Percentiles rank a stretch among this genome's conserved stretches.
phyloP scores from a whole-genome alignment of 1,284 basidiomycete genomes.

The Fomitopsis palustris region DNA sequence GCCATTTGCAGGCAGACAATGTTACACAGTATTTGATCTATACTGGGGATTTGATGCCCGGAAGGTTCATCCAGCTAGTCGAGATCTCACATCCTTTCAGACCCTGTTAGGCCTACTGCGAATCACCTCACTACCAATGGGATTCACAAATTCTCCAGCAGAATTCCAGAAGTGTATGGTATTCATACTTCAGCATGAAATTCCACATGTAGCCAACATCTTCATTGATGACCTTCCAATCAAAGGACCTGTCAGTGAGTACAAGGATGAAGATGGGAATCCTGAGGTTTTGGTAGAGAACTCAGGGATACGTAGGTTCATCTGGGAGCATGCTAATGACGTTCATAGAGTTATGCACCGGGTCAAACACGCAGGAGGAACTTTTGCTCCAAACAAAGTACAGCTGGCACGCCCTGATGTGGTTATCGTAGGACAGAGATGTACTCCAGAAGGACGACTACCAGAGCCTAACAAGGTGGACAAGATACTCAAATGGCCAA shows the following conservation, averaged over 20 bases:
- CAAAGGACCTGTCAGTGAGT: conserved; percentile 9
- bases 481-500: conserved; percentile 26
- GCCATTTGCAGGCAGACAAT: conserved; percentile 11
- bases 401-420: conserved; percentile 14
- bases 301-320: conserved; percentile 27
- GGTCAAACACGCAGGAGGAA: conserved; percentile 24
- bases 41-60: not conserved
- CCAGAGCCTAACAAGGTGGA: conserved; percentile 21
- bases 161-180: conserved; percentile 32
- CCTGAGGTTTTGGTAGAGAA: not conserved
- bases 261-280: not conserved
- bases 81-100: conserved; percentile 1
- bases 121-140: not conserved
- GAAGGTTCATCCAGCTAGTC: not conserved
- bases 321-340: conserved; percentile 29
- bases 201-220: conserved; percentile 13
- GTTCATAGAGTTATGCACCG: conserved; percentile 29
- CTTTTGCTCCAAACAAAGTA: conserved; percentile 16
- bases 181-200: conserved; percentile 31
- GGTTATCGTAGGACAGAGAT: conserved; percentile 26
- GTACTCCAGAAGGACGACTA: conserved; percentile 20
- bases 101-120: conserved; percentile 10
- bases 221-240: conserved; percentile 3
- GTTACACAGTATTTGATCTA: conserved; percentile 17
- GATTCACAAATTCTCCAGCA: conserved; percentile 20